Evolutionary conservation across 1,284 basidiomycete genomes (phyloP).

Genomic region (Sanguinoderma infundibulare): DNA sequence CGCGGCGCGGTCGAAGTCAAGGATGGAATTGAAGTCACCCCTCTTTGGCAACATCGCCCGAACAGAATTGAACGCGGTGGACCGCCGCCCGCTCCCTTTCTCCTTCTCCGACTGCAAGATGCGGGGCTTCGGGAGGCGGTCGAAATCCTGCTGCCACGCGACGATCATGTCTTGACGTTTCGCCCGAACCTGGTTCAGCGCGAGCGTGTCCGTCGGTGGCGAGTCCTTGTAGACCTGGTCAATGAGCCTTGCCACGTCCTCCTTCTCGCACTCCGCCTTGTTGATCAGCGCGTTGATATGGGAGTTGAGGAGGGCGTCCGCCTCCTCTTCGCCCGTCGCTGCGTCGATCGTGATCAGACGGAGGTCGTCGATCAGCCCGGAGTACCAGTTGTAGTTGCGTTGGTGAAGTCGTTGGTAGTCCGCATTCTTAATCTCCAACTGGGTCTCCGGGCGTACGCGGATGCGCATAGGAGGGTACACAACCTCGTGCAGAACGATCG

Average conservation of each 20-base stretch:
- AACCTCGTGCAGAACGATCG: constrained; percentile 84
- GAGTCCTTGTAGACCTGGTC: constrained; percentile 85
- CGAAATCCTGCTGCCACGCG: constrained; percentile 93
- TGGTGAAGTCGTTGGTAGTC: constrained; percentile 84
- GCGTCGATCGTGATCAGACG: constrained; percentile 77
- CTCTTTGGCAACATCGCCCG: constrained; percentile 71
- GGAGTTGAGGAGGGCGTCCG: constrained; percentile 60
- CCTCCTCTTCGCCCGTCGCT: constrained; percentile 75
- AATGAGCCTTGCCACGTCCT: constrained; percentile 77
- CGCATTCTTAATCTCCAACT: constrained; percentile 87
- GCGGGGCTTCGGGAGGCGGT: constrained; percentile 71
- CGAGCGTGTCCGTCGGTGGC: constrained; percentile 83
- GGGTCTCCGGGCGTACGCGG: constrained; percentile 83
- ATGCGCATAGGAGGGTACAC: constrained; percentile 90
- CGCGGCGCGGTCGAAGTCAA: constrained; percentile 58
- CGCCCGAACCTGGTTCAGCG: constrained; percentile 86
- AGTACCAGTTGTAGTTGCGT: constrained; percentile 76
- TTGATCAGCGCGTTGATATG: constrained; percentile 72
- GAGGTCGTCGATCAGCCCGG: constrained; percentile 72
- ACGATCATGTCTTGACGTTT: constrained; percentile 94
- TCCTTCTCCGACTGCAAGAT: constrained; percentile 50
- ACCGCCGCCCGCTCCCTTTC: constrained; percentile 46
- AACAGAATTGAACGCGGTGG: constrained; percentile 70
- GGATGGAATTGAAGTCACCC: constrained; percentile 53
- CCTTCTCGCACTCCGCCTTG: constrained; percentile 75